Evolutionary conservation across 345 rosid genomes (phyloP), one percentile per base, ranked within the genome.

Genomic region (Lumnitzera racemosa): DNA sequence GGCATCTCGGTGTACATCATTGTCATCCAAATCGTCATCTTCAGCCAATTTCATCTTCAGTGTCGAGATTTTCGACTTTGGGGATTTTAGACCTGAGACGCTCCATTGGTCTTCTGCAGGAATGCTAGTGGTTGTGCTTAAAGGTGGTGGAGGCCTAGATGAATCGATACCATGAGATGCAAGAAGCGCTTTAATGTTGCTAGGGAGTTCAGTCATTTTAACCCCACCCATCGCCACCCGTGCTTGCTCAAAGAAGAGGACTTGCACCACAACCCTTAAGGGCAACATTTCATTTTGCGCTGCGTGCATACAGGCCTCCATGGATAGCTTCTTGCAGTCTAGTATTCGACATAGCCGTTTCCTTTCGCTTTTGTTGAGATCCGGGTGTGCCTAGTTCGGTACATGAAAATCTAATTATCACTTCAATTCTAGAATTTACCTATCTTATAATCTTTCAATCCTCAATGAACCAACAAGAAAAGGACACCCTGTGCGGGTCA

Each of bases 251-350:
- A 84, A 86, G 77, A 94, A 94, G 54, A 94, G 87, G 74, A 90
- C 99, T 78, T 94, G 97, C 2, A 94, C 96, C 49, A 94, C 99
- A 4, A 94, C 97, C 65, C 99, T 78, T 11, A 94, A 61, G 0
- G 99, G 99, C 47, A 94, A 91, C 57, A 81, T 64, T 78, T 94
- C 99, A 49, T 94, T 94, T 58, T 86, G 96, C 0, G 99, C 97
- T 0, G 99, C 97, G 56, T 94, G 99, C 97, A 90, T 90, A 76
- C 99, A 94, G 29, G 96, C 97, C 67, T 90, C 96, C 72, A 88
- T 80, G 4, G 99, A 86, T 5, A 94, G 88, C 65, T 88, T 94
- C 80, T 84, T 94, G 88, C 99, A 94, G 84, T 94, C 85, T 17
- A 94, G 77, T 15, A 82, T 72, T 67, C 96, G 75, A 48, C 99